Percentiles rank a stretch among this genome's conserved stretches.
Evolutionary conservation across 805 yeast species (phyloP).

Genomic region (Lachancea kluyveri): DNA sequence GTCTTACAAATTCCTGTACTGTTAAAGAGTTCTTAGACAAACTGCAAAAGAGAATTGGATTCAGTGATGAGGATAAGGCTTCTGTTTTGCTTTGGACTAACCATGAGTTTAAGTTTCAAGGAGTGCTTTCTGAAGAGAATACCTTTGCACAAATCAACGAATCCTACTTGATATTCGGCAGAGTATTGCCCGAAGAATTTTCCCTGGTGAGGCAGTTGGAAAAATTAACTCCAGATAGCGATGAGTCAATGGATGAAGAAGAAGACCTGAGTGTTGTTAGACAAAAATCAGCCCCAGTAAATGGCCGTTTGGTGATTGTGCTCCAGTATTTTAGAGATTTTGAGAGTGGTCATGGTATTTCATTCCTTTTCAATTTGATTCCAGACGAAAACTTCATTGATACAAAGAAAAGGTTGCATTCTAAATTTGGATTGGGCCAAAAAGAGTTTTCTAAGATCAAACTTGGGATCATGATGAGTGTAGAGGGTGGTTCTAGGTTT

Average conservation of each 20-base stretch:
- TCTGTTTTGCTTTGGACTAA: slow-evolving; percentile 53
- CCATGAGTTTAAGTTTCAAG: slow-evolving; percentile 31
- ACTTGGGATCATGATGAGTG: slow-evolving; percentile 34
- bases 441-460: slow-evolving; percentile 74
- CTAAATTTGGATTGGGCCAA: slow-evolving; percentile 66
- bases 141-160: slow-evolving; percentile 36
- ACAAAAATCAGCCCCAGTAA: slow-evolving; percentile 12
- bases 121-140: slow-evolving; percentile 31
- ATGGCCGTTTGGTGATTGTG: slow-evolving; percentile 51
- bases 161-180: slow-evolving; percentile 38
- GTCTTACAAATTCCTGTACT: slow-evolving; percentile 58
- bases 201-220: slow-evolving; percentile 20
- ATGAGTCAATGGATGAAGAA: slow-evolving; percentile 13
- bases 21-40: slow-evolving; percentile 50
- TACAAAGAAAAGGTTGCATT: slow-evolving; percentile 62
- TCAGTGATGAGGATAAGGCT: slow-evolving; percentile 41
- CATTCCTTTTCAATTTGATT: slow-evolving; percentile 69
- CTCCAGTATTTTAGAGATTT: slow-evolving; percentile 73
- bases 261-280: slow-evolving; percentile 21
- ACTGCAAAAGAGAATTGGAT: slow-evolving; percentile 47
- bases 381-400: slow-evolving; percentile 60
- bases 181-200: slow-evolving; percentile 39
- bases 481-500: slow-evolving; percentile 31
- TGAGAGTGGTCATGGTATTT: slow-evolving; percentile 68
- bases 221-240: slow-evolving; percentile 15